Conservation (phyloP, 2,329 filamentous ascomycete species). For the Colletotrichum paranaense region DNA sequence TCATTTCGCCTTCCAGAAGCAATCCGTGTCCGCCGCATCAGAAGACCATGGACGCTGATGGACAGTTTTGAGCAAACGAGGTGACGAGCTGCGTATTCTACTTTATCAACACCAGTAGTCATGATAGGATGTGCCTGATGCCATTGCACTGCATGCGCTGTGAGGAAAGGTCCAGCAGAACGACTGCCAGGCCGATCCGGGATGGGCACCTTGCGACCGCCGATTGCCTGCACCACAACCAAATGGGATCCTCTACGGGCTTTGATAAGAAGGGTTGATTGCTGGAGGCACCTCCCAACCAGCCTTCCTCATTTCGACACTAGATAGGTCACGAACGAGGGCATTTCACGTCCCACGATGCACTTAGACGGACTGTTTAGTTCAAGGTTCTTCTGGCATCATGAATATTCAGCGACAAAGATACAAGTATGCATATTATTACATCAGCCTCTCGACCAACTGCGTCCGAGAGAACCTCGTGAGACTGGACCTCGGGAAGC, state of each 20-base stretch:
- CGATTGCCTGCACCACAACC: background rate
- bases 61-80: background rate
- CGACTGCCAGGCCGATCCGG: background rate
- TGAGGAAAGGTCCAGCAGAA: background rate
- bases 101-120: background rate
- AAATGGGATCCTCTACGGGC: constrained; percentile 1
- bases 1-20: background rate
- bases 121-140: background rate
- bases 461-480: background rate
- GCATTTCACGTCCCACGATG: background rate
- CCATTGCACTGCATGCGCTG: background rate
- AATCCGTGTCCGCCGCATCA: constrained; percentile 1
- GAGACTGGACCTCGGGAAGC: background rate
- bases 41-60: background rate
- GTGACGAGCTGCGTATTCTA: background rate
- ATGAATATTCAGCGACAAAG: background rate
- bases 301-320: constrained; percentile 11
- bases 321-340: background rate
- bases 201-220: background rate
- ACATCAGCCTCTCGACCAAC: background rate
- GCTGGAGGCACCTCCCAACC: constrained; percentile 18
- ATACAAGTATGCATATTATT: background rate
- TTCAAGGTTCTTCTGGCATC: background rate
- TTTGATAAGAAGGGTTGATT: constrained; percentile 4
- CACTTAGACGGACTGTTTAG: background rate